A percentile compares a stretch with the other conserved stretches of the same genome.
Conservation (phyloP, 768 basidiomycete species). For the Fomitopsis serialis region DNA sequence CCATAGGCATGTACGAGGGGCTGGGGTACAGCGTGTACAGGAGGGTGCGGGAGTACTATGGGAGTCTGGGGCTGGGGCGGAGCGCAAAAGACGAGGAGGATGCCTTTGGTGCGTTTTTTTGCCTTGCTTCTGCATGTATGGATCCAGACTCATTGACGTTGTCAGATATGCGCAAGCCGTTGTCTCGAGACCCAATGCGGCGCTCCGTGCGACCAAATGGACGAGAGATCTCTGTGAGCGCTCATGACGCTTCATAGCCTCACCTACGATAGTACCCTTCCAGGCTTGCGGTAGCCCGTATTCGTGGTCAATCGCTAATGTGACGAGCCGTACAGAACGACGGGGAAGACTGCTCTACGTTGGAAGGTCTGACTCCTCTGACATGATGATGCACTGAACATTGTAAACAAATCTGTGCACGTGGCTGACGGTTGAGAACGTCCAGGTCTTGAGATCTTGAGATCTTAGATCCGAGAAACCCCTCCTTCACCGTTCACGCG, state of each 20-base stretch:
- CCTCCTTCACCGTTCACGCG: no score
- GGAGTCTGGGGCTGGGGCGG: constrained; percentile 66
- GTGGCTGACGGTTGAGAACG: no score
- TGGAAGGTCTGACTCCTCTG: no score
- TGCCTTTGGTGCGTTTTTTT: constrained; percentile 64
- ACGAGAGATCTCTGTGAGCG: constrained; percentile 64
- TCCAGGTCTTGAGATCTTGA: no score
- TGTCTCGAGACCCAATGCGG: constrained; percentile 53
- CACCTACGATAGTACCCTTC: not conserved
- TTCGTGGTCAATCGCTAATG: no score
- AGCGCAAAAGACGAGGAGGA: constrained; percentile 83
- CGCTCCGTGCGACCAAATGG: constrained; percentile 70
- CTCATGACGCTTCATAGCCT: constrained; percentile 48
- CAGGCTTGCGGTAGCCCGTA: no score
- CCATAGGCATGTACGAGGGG: constrained; percentile 83
- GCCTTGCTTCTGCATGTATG: not conserved
- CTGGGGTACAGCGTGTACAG: constrained; percentile 93
- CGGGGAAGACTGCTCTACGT: no score
- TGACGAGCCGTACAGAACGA: no score
- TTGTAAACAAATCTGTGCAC: no score
- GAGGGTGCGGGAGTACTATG: constrained; percentile 87
- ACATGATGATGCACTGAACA: no score
- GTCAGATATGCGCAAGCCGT: constrained; percentile 67
- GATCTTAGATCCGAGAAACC: no score
- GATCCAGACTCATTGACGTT: not conserved